These are phyloP conservation scores for Yamadazyma olivae DNA, from an alignment of 805 yeast species.

Conservation along the genomic window DNA sequence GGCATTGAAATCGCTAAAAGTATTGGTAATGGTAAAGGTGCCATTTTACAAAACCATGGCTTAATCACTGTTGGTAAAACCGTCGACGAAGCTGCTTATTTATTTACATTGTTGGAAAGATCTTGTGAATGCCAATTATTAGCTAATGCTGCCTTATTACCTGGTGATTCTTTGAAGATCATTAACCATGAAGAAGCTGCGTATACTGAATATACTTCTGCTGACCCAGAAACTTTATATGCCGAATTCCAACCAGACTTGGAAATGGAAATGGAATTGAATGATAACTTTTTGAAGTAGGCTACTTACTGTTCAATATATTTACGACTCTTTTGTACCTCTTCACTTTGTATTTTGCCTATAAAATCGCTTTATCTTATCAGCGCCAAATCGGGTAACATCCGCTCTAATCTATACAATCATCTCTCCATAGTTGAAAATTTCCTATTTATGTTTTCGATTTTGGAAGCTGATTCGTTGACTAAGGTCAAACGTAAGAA, in stretches of 20 bases:
- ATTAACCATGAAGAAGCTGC: constrained; percentile 64
- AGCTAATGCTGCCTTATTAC: constrained; percentile 35
- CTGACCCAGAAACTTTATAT: constrained; percentile 65
- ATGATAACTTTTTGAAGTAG: constrained; percentile 5
- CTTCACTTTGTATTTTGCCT: not conserved
- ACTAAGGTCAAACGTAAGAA: not conserved
- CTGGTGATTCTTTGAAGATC: constrained; percentile 37
- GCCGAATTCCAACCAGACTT: constrained; percentile 70
- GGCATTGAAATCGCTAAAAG: constrained; percentile 28
- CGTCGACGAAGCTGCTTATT: constrained; percentile 36
- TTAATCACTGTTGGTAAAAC: constrained; percentile 32
- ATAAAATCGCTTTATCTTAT: not conserved
- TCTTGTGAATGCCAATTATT: constrained; percentile 28
- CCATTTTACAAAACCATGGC: constrained; percentile 33
- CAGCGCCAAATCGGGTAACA: not conserved
- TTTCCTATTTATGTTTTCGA: not conserved
- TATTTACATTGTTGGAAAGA: constrained; percentile 29
- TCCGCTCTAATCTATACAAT: no score
- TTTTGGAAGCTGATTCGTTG: not conserved
- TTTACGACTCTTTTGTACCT: not conserved
- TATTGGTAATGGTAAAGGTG: constrained; percentile 28
- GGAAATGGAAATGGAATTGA: constrained; percentile 24
- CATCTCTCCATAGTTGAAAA: no score
- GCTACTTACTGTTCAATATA: no score
- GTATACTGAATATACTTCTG: constrained; percentile 56